Evolutionary conservation across 139 green algal species (phyloP).

Genomic region (Mesostigma viride): DNA sequence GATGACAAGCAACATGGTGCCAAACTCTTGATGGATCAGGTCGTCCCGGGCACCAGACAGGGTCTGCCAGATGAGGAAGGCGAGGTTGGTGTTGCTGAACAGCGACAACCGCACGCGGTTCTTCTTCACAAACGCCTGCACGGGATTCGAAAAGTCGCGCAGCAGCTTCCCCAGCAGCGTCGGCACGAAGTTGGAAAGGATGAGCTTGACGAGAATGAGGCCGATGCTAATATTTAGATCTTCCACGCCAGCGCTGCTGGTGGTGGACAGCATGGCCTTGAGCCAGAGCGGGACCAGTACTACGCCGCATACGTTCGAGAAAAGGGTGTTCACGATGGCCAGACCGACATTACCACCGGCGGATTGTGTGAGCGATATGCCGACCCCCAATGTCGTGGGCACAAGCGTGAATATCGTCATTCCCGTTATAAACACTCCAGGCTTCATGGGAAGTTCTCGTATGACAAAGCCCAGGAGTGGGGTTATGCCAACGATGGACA

Average conservation of each 20-base stretch:
- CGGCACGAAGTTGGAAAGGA: constrained; percentile 59
- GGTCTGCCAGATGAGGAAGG: constrained; percentile 67
- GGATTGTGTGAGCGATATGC: constrained; percentile 43
- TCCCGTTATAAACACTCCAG: constrained; percentile 30
- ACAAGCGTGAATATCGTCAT: constrained; percentile 65
- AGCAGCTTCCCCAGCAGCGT: constrained; percentile 38
- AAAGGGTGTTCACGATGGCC: constrained; percentile 63
- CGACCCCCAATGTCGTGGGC: constrained; percentile 66
- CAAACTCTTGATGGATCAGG: constrained; percentile 36
- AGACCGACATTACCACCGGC: constrained; percentile 50
- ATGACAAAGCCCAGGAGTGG: constrained; percentile 15
- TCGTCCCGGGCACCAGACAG: constrained; percentile 38
- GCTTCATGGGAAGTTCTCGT: constrained; percentile 17
- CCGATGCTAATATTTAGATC: constrained; percentile 37
- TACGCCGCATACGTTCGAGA: constrained; percentile 62
- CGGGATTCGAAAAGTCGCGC: constrained; percentile 30
- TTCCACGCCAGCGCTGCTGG: not conserved
- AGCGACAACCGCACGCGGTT: constrained; percentile 17
- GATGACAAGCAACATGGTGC: constrained; percentile 36
- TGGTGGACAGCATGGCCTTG: constrained; percentile 1
- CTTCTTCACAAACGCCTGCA: constrained; percentile 32
- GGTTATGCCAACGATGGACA: constrained; percentile 23
- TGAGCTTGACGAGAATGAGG: constrained; percentile 62
- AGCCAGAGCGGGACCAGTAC: constrained; percentile 44
- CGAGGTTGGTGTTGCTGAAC: constrained; percentile 34